These are phyloP conservation scores for Eucalyptus urophylla DNA, from an alignment of 345 rosid species.

Conservation along the genomic window DNA sequence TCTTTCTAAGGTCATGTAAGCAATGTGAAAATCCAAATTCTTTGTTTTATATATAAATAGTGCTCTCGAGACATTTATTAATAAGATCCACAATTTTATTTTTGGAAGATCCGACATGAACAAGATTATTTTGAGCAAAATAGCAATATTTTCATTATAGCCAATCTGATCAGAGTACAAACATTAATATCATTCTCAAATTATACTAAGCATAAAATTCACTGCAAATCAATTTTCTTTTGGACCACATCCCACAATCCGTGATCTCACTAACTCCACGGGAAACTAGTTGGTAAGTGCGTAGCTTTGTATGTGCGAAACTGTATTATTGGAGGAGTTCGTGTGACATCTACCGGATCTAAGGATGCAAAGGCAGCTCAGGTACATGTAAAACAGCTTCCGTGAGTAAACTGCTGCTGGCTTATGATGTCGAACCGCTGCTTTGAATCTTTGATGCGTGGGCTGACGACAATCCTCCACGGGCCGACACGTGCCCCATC, in stretches of 20 bases:
- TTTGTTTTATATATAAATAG: background rate
- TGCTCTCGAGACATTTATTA: background rate
- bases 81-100: too few species aligned
- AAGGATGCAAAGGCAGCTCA: background rate
- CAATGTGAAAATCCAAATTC: background rate
- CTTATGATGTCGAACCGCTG: background rate
- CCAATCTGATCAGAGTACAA: background rate
- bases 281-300: background rate
- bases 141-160: too few species aligned
- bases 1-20: background rate
- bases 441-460: background rate
- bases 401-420: background rate
- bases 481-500: slow-evolving; percentile 33
- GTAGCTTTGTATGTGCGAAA: background rate
- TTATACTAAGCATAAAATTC: too few species aligned
- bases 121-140: background rate
- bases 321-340: background rate
- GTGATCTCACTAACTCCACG: too few species aligned
- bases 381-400: too few species aligned
- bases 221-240: too few species aligned
- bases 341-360: background rate
- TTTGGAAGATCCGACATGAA: background rate
- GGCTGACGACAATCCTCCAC: background rate
- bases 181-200: background rate
- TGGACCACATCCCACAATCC: too few species aligned